These are phyloP conservation scores for Pachyrhizus erosus DNA, from an alignment of 306 rosid species.

Conservation along the genomic window DNA sequence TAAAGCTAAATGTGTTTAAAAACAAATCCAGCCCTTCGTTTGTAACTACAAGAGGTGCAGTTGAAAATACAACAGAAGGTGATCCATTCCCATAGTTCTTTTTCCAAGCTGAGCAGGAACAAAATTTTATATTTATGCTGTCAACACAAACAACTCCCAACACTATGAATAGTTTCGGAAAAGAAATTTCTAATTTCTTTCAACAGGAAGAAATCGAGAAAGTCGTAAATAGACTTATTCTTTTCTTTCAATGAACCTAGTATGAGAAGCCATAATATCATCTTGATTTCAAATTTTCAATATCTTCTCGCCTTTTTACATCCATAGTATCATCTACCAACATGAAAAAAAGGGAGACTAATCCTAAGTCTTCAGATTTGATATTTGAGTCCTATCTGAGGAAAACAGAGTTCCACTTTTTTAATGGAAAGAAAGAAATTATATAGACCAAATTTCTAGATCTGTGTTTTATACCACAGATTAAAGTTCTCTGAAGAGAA, in stretches of 20 bases:
- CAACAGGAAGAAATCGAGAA: background rate
- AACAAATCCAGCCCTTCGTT: background rate
- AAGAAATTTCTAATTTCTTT: background rate
- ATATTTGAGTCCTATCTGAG: background rate
- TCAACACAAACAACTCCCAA: background rate
- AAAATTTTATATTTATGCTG: background rate
- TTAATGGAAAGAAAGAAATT: background rate
- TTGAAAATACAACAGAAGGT: background rate
- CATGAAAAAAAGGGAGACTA: background rate
- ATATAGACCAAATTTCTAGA: background rate
- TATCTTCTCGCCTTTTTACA: background rate
- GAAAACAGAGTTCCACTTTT: background rate
- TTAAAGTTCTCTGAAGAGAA: background rate
- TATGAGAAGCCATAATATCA: background rate
- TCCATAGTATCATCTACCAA: background rate
- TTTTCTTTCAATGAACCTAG: no score
- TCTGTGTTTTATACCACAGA: background rate
- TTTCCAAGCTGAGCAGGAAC: background rate
- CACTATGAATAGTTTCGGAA: slow-evolving; percentile 2
- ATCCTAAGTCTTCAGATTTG: background rate
- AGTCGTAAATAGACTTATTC: background rate
- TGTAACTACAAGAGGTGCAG: background rate
- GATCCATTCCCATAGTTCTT: background rate
- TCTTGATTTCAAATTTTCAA: background rate
- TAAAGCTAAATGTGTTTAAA: background rate